Evolutionary conservation across 148 eudicot genomes (phyloP).

Genomic region (Nepenthes mirabilis): DNA sequence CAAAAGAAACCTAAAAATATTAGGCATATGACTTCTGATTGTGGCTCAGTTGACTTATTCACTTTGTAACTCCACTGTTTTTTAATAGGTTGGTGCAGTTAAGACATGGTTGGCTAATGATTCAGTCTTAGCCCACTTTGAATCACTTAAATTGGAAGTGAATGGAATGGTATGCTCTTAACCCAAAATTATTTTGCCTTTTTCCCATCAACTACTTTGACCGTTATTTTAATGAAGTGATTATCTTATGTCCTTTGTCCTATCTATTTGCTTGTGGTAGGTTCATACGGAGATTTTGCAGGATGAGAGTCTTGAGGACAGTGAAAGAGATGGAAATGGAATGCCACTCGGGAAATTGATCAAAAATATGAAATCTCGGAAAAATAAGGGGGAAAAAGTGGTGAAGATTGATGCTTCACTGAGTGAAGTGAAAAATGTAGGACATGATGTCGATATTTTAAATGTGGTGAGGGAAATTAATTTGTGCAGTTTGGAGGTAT

Average conservation of each 20-base stretch:
- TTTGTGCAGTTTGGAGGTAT: constrained; percentile 37
- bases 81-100: constrained; percentile 44
- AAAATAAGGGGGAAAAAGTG: constrained; percentile 48
- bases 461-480: constrained; percentile 75
- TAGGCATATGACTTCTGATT: too few species aligned
- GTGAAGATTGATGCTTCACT: constrained; percentile 30
- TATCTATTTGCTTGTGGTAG: constrained; percentile 23
- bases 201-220: constrained; percentile 3
- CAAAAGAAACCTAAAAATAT: too few species aligned
- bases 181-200: background rate
- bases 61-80: constrained; percentile 4
- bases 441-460: constrained; percentile 48
- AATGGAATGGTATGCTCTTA: constrained; percentile 56
- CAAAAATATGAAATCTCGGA: constrained; percentile 73
- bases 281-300: constrained; percentile 40
- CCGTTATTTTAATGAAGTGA: background rate
- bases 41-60: too few species aligned
- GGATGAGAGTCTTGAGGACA: constrained; percentile 56
- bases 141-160: constrained; percentile 54
- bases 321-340: constrained; percentile 73
- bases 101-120: constrained; percentile 76
- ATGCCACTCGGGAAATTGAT: constrained; percentile 80
- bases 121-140: constrained; percentile 57
- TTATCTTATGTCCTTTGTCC: constrained; percentile 4
- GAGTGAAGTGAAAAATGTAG: constrained; percentile 28